Conservation (phyloP, 257 asterid genomes). For the Henckelia pumila region DNA sequence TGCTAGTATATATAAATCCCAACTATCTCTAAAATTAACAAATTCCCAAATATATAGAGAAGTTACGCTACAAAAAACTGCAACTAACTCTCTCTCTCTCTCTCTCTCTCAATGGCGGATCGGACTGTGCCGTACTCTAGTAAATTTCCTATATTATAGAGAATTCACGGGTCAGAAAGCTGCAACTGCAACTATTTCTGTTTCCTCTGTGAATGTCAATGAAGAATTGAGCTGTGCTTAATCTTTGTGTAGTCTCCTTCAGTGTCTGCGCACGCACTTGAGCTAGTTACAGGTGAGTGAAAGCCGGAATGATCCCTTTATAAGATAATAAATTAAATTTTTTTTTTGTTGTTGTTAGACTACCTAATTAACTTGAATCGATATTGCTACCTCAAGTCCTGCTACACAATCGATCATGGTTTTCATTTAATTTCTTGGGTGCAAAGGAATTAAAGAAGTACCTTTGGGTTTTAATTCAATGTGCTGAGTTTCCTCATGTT, state of each 20-base stretch:
- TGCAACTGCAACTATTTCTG: constrained; percentile 36
- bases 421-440: too few relatives aligned
- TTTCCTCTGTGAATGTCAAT: constrained; percentile 39
- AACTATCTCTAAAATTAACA: constrained; percentile 22
- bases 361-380: too few relatives aligned
- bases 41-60: too few relatives aligned
- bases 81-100: constrained; percentile 30
- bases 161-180: constrained; percentile 44
- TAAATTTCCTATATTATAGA: constrained; percentile 36
- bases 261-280: constrained; percentile 23
- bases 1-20: too few relatives aligned
- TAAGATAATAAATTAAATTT: too few relatives aligned
- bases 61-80: constrained; percentile 45
- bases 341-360: too few relatives aligned
- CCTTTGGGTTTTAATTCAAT: too few relatives aligned
- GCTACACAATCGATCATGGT: too few relatives aligned
- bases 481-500: too few relatives aligned
- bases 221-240: constrained; percentile 48
- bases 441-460: too few relatives aligned
- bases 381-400: too few relatives aligned
- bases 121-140: constrained; percentile 27
- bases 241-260: constrained; percentile 22
- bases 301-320: constrained; percentile 16
- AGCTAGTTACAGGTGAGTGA: constrained; percentile 39
- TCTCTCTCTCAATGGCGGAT: constrained; percentile 55